A percentile compares a stretch with the other conserved stretches of the same genome.
Evolutionary conservation across 176 grass and related monocot genomes (phyloP).

Genomic region (Carex kokanica): DNA sequence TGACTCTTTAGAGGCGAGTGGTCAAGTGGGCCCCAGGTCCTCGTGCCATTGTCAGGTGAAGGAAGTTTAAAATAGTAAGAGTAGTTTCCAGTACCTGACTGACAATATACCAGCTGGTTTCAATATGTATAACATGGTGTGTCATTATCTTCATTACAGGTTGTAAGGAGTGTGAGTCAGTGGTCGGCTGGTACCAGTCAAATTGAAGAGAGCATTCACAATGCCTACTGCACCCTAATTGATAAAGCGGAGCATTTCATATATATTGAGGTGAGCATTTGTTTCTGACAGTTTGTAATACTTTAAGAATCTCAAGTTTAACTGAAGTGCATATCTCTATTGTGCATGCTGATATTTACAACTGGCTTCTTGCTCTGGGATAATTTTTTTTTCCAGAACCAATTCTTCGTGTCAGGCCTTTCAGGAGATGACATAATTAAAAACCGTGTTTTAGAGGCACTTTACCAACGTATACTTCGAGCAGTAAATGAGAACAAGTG

Average conservation of each 20-base stretch:
- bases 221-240: slow-evolving; percentile 83
- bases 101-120: not conserved
- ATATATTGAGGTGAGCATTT: slow-evolving; percentile 77
- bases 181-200: slow-evolving; percentile 98
- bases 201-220: slow-evolving; percentile 96
- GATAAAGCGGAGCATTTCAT: slow-evolving; percentile 93
- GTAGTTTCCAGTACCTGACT: not conserved
- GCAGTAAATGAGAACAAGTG: slow-evolving; percentile 76
- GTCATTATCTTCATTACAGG: slow-evolving; percentile 32
- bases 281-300: not conserved
- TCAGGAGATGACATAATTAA: slow-evolving; percentile 92
- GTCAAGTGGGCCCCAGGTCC: slow-evolving; percentile 85
- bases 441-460: slow-evolving; percentile 88
- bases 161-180: slow-evolving; percentile 93
- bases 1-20: slow-evolving; percentile 64
- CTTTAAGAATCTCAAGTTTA: not conserved
- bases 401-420: slow-evolving; percentile 97
- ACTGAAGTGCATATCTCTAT: slow-evolving; percentile 4
- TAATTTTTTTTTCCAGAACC: slow-evolving; percentile 60
- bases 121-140: not conserved
- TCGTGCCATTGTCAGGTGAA: slow-evolving; percentile 80
- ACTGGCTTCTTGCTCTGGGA: not conserved
- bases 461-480: slow-evolving; percentile 77
- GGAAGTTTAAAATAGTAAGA: not conserved
- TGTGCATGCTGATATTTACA: not conserved